Conservation (phyloP, 306 rosid species). For the Castanea crenata region DNA sequence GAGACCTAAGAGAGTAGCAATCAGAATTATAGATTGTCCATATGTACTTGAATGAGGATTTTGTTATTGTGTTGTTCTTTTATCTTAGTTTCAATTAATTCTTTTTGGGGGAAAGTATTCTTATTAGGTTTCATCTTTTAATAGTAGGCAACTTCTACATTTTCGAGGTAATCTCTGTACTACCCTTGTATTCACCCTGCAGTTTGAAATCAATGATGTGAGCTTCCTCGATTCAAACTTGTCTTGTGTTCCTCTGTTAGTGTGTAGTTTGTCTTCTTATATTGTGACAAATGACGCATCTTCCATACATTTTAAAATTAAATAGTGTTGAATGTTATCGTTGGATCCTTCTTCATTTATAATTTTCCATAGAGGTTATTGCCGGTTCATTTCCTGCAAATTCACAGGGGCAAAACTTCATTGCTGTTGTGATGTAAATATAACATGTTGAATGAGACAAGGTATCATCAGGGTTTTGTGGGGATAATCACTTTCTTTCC, state of each 20-base stretch:
- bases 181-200: constrained; percentile 45
- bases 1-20: constrained; percentile 58
- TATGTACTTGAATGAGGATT: constrained; percentile 52
- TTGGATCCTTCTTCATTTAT: constrained; percentile 36
- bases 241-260: constrained; percentile 43
- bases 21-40: constrained; percentile 42
- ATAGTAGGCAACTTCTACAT: constrained; percentile 39
- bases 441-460: constrained; percentile 79
- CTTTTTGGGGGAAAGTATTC: constrained; percentile 35
- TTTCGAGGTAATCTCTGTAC: constrained; percentile 43
- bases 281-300: constrained; percentile 34
- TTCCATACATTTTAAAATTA: constrained; percentile 5
- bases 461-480: constrained; percentile 69
- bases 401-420: constrained; percentile 78
- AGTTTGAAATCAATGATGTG: constrained; percentile 46
- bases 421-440: constrained; percentile 84
- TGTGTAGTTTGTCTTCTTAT: constrained; percentile 29
- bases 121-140: constrained; percentile 38
- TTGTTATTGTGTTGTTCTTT: constrained; percentile 33
- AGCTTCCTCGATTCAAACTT: constrained; percentile 44
- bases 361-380: constrained; percentile 49
- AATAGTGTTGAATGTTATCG: constrained; percentile 34
- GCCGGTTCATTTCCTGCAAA: constrained; percentile 51
- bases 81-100: constrained; percentile 33
- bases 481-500: constrained; percentile 52